Evolutionary conservation across 192 early-diverging fungal genomes (phyloP), one percentile per base, ranked within the genome.

Genomic region (Coemansia sp.): DNA sequence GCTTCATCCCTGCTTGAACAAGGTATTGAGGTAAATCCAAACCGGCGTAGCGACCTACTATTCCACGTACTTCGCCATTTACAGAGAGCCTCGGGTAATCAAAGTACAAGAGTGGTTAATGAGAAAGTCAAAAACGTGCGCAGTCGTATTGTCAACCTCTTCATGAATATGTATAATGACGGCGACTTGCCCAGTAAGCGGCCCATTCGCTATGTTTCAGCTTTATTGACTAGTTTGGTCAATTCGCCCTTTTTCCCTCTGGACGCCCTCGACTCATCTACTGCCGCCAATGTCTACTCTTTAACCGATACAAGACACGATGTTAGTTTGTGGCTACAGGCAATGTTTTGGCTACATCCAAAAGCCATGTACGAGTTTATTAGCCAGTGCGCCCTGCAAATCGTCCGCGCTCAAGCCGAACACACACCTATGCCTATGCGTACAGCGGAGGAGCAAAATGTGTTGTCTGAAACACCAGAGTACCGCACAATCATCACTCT

Each of bases 51-150:
- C 14, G 74, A 82, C 72, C 62, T 77, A 14, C 38, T 82, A 5
- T 77, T 77, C 34, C 57, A 38, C 4, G 75, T 73, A 8, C 51
- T 82, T 3, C 71, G 79, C 5, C 79, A 82, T 44, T 61, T 82
- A 62, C 79, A 82, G 63, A 21, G 48, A 4, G 67, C 75, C 0
- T 82, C 79, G 17, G 79, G 74, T 1, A 50, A 71, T 51, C 72
- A 70, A 31, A 60, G 32, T 2, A 66, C 75, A 0, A 45, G 79
- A 0, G 79, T 74, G 7, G 79, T 82, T 1, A 82, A 74, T 31
- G 79, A 82, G 41, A 82, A 82, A 55, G 72, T 68, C n/a, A 82
- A 82, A 37, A 82, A 82, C 38, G 74, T 70, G 32, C 70, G 79
- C 7, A 74, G 75, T 38, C 74, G 79, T 17, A 77, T 82, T 7